Percentiles rank a stretch among this genome's conserved stretches.
Evolutionary conservation across 345 rosid genomes (phyloP).

Genomic region (Corchorus capsularis): DNA sequence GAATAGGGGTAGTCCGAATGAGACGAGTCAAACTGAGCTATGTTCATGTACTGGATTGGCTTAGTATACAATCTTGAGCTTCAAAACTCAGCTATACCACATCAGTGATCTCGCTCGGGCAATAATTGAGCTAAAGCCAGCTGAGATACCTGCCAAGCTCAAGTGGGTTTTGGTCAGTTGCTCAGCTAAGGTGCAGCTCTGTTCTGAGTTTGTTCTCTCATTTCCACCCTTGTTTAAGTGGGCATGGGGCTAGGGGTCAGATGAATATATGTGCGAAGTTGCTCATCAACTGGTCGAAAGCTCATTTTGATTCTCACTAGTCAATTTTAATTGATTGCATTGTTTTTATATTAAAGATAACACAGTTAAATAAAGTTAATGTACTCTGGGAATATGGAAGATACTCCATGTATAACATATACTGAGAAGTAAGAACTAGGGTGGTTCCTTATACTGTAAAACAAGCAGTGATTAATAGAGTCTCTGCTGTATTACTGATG

Average conservation of each 20-base stretch:
- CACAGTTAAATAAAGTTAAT: neutral
- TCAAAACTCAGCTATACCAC: neutral
- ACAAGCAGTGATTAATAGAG: neutral
- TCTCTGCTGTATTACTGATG: neutral
- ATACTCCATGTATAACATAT: neutral
- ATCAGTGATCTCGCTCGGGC: neutral
- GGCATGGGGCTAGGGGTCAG: neutral
- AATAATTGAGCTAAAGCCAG: neutral
- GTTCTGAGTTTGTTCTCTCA: neutral
- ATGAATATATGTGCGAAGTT: neutral
- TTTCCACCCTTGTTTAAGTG: constrained; percentile 1
- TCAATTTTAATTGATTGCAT: no score
- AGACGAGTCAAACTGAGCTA: neutral
- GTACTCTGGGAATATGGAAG: neutral
- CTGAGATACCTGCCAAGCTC: neutral
- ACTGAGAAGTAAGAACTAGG: neutral
- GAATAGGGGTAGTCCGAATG: neutral
- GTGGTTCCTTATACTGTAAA: neutral
- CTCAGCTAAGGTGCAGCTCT: neutral
- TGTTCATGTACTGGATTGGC: neutral
- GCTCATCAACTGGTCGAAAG: no score
- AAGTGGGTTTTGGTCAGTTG: neutral
- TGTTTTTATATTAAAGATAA: neutral
- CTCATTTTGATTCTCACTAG: no score
- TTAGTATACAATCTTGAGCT: neutral